A percentile compares a stretch with the other conserved stretches of the same genome.
Conservation (phyloP, 306 rosid genomes). For the Begonia loranthoides region DNA sequence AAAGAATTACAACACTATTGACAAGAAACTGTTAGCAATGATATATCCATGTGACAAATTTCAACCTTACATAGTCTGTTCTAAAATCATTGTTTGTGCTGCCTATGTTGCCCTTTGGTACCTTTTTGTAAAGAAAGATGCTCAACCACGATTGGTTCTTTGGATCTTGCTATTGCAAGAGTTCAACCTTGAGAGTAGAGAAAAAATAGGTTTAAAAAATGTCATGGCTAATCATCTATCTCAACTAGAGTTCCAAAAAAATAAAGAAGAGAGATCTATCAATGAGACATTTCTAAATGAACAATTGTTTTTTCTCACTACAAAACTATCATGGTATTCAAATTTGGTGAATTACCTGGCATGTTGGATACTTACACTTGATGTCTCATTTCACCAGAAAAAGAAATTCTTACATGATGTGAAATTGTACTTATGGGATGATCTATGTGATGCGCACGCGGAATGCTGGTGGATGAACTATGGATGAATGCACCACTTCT, state of each 20-base stretch:
- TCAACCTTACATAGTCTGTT: too few relatives aligned
- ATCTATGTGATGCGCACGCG: too few relatives aligned
- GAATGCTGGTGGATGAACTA: too few relatives aligned
- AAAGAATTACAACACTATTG: too few relatives aligned
- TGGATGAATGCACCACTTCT: too few relatives aligned
- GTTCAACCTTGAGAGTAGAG: neutral
- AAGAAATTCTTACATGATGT: neutral
- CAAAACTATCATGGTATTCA: neutral
- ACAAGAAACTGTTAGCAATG: too few relatives aligned
- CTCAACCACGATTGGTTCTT: neutral
- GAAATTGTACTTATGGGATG: neutral
- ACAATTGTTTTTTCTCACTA: neutral
- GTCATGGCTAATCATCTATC: neutral
- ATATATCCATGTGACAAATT: too few relatives aligned
- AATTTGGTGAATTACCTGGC: neutral
- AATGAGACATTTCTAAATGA: neutral
- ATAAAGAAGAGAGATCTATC: neutral
- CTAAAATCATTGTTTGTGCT: too few relatives aligned
- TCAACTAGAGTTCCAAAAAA: neutral
- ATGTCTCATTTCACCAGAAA: neutral
- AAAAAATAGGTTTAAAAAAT: neutral
- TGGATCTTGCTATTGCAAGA: neutral
- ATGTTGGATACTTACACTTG: neutral
- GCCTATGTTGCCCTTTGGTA: neutral
- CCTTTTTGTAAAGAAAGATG: slow-evolving; percentile 1